These are phyloP conservation scores for Spinacia oleracea DNA, from an alignment of 179 eudicot genomes.

Conservation along the genomic window DNA sequence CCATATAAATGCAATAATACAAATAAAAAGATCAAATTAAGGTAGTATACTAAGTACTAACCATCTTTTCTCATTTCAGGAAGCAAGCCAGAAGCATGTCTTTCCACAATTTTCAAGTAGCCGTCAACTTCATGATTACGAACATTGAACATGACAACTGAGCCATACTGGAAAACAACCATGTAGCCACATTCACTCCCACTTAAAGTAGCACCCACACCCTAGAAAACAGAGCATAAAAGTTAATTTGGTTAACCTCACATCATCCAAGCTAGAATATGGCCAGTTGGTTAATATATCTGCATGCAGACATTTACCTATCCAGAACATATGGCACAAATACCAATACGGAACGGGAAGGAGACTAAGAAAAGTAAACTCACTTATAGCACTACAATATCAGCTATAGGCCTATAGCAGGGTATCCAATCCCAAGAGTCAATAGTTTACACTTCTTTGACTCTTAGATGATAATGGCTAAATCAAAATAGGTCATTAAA, in stretches of 20 bases:
- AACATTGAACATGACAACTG: slow-evolving; percentile 88
- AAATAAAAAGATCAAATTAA: slow-evolving; percentile 7
- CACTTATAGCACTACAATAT: neutral
- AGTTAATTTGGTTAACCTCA: slow-evolving; percentile 12
- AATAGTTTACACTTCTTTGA: neutral
- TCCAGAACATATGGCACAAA: neutral
- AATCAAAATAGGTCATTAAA: neutral
- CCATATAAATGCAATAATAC: too few relatives aligned
- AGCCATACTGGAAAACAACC: slow-evolving; percentile 96
- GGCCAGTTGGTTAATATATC: neutral
- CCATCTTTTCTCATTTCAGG: slow-evolving; percentile 97
- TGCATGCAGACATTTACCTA: neutral
- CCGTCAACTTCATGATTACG: slow-evolving; percentile 78
- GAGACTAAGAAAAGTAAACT: neutral
- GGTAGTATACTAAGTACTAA: slow-evolving; percentile 39
- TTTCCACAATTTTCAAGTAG: slow-evolving; percentile 67
- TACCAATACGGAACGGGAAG: neutral
- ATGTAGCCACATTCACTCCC: slow-evolving; percentile 81
- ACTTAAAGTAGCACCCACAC: slow-evolving; percentile 60
- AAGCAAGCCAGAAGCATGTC: slow-evolving; percentile 76
- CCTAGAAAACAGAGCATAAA: slow-evolving; percentile 48
- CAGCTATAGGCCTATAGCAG: too few relatives aligned
- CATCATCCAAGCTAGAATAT: neutral
- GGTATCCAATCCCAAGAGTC: neutral
- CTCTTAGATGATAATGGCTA: neutral